Base-by-base conservation (phyloP, 2,329 filamentous ascomycete genomes). In the Dactylellina sp. region DNA sequence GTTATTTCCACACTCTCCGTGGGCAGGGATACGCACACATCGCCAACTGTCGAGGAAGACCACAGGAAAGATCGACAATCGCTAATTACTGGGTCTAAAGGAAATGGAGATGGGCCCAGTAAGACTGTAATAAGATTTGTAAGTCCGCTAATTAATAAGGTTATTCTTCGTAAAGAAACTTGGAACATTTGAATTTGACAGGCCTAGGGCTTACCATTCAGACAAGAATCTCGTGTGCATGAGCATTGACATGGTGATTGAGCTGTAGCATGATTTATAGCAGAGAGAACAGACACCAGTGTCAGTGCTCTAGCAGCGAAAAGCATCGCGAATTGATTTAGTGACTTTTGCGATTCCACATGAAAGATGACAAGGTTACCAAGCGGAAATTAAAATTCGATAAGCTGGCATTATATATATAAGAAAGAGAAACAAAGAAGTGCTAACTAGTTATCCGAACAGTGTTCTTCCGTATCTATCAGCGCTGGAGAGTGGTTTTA, bases 11-110 rank as follows among this genome's bases (percentile, higher is more conserved):
- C 32, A 28, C 42, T 62, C 18, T 22, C 7, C 3, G n/a, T 7
- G 7, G n/a, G 25, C 5, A 24, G 6, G 11, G 28, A 47, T 22
- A 55, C 50, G 32, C 18, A 55, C 50, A 22, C 7, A 40, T 25
- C 35, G n/a, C 25, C 62, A 42, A 57, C 53, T 18, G 62, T 57
- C 28, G 32, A 40, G 20, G 52, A n/a, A 7, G 44, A 50, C 52
- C 52, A 66, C 25, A 66, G 20, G 24, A 66, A 66, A 18, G 62
- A 49, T 35, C 62, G 57, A 37, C 62, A 66, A 28, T 66, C 62
- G 22, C 22, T 59, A 24, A 66, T 49, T 11, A 28, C 57, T 9
- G 52, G 32, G 1, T 50, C 25, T 7, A 28, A 39, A 32, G 20
- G 22, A 35, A 57, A 59, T n/a, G 32, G n/a, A 40, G 32, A 24